A percentile compares a stretch with the other conserved stretches of the same genome.
These are phyloP conservation scores for Hibiscus trionum DNA, from an alignment of 345 rosid species.

Conservation along the genomic window DNA sequence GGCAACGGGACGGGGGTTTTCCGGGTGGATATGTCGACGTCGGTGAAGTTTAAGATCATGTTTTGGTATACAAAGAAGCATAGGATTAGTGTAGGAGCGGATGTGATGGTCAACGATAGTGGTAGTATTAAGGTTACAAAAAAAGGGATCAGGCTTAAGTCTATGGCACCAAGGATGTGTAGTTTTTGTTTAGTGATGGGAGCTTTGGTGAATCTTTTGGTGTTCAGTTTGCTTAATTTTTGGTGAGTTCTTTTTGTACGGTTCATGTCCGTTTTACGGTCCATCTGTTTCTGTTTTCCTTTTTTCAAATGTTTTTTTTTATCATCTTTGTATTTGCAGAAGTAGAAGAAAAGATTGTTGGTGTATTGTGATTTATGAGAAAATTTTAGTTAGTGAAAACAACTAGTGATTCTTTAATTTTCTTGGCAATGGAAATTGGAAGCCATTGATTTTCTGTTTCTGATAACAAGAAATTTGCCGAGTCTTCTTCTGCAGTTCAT, in stretches of 20 bases:
- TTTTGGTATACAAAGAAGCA: constrained; percentile 52
- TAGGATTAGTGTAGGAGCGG: constrained; percentile 36
- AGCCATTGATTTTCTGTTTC: neutral
- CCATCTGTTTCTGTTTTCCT: neutral
- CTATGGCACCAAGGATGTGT: constrained; percentile 21
- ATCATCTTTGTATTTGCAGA: neutral
- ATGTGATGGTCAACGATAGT: constrained; percentile 34
- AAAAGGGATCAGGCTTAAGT: constrained; percentile 43
- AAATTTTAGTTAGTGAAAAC: neutral
- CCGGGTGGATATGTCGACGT: constrained; percentile 57
- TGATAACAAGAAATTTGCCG: neutral
- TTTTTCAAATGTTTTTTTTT: neutral
- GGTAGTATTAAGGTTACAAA: constrained; percentile 20
- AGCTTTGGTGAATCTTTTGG: constrained; percentile 10
- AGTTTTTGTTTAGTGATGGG: constrained; percentile 8
- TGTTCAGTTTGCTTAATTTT: constrained; percentile 19
- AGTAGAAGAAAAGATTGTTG: neutral
- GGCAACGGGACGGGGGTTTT: constrained; percentile 32
- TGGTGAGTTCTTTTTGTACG: neutral
- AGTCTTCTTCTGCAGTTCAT: neutral
- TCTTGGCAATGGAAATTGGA: neutral
- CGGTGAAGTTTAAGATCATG: constrained; percentile 58
- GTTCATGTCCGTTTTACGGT: too few species aligned
- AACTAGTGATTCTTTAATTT: neutral
- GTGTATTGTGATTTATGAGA: neutral